These are phyloP conservation scores for Asterella californica DNA, from an alignment of 225 moss, liverwort and hornwort genomes.

Conservation along the genomic window DNA sequence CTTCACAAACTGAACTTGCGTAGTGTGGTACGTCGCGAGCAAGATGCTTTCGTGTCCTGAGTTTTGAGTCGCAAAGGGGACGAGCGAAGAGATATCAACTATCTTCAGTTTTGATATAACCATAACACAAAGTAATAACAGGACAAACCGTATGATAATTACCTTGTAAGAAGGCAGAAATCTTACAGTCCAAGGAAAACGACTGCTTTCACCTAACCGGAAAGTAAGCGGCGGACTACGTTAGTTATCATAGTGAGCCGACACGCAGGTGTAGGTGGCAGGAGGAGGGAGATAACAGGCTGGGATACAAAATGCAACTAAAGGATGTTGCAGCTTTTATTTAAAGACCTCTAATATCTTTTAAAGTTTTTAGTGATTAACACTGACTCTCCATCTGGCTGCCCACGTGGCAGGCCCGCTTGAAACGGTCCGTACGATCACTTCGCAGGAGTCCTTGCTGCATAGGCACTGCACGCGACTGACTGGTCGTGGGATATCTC, in stretches of 20 bases:
- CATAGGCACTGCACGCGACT: not conserved
- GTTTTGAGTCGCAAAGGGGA: too few species aligned
- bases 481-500: not conserved
- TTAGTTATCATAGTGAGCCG: not conserved
- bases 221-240: not conserved
- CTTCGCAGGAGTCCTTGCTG: too few species aligned
- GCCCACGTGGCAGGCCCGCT: constrained; percentile 6
- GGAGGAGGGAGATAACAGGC: not conserved
- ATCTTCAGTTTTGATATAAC: too few species aligned
- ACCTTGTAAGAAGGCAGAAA: too few species aligned
- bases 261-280: not conserved
- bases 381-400: not conserved
- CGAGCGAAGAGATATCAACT: too few species aligned
- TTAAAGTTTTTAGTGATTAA: not conserved
- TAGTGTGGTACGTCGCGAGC: too few species aligned
- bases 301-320: not conserved
- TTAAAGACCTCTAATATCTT: not conserved
- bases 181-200: too few species aligned
- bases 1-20: too few species aligned
- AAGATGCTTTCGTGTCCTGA: too few species aligned
- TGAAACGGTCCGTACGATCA: too few species aligned
- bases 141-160: too few species aligned
- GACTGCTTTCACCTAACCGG: not conserved
- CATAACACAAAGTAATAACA: too few species aligned
- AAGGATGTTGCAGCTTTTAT: not conserved